Evolutionary conservation across 306 rosid genomes (phyloP).

Genomic region (Cicer judaicum): DNA sequence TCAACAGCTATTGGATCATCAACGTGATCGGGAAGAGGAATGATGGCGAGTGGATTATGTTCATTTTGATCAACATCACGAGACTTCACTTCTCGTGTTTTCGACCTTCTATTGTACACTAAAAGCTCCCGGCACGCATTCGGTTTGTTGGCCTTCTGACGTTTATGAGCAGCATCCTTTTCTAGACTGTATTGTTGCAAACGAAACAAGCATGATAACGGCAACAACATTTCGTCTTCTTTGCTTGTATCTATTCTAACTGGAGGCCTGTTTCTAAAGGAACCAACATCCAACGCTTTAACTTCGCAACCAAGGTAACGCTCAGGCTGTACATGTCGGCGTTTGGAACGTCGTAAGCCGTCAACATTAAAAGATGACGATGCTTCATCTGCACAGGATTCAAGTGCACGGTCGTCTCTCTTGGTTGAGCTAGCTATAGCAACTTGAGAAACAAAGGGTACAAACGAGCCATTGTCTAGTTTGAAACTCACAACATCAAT

Average conservation of each 20-base stretch:
- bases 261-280: slow-evolving; percentile 58
- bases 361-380: slow-evolving; percentile 47
- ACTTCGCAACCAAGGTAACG: slow-evolving; percentile 76
- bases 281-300: slow-evolving; percentile 66
- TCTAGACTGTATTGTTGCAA: slow-evolving; percentile 33
- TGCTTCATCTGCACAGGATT: slow-evolving; percentile 42
- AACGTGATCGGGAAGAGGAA: slow-evolving; percentile 54
- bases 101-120: slow-evolving; percentile 43
- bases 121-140: slow-evolving; percentile 35
- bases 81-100: slow-evolving; percentile 43
- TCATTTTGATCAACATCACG: slow-evolving; percentile 36
- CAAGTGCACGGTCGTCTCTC: slow-evolving; percentile 34
- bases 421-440: slow-evolving; percentile 37
- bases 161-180: slow-evolving; percentile 11
- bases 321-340: slow-evolving; percentile 80
- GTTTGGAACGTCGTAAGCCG: slow-evolving; percentile 85
- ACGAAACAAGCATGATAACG: slow-evolving; percentile 60
- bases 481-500: slow-evolving; percentile 61
- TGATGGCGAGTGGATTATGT: slow-evolving; percentile 54
- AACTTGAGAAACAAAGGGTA: slow-evolving; percentile 60
- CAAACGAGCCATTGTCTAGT: slow-evolving; percentile 53
- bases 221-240: slow-evolving; percentile 70
- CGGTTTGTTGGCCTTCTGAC: slow-evolving; percentile 36
- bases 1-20: slow-evolving; percentile 51
- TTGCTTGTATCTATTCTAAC: slow-evolving; percentile 49